Conservation (phyloP, 2,329 filamentous ascomycete species). For the Alternaria brassicae region DNA sequence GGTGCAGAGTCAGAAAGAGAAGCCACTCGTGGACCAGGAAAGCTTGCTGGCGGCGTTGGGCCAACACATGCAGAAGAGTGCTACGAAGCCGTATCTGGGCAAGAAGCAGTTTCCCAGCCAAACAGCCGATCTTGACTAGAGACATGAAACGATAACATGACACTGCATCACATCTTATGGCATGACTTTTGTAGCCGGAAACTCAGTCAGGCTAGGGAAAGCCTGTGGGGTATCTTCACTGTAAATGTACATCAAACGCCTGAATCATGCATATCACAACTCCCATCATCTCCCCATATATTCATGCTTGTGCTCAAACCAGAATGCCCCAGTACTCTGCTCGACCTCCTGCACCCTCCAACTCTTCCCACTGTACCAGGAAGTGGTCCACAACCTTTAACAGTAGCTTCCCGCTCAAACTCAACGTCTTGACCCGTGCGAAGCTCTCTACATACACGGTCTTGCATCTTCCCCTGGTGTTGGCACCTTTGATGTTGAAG, state of each 20-base stretch:
- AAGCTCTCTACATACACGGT: constrained; percentile 92
- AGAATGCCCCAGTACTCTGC: constrained; percentile 56
- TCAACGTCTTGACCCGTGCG: constrained; percentile 82
- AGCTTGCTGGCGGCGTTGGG: constrained; percentile 52
- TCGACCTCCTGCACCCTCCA: constrained; percentile 57
- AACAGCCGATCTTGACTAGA: constrained; percentile 22
- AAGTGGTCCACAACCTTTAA: constrained; percentile 76
- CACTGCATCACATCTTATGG: neutral
- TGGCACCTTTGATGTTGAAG: constrained; percentile 51
- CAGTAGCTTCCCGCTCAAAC: constrained; percentile 82
- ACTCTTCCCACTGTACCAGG: constrained; percentile 78
- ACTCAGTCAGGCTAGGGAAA: neutral
- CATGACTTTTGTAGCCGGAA: constrained; percentile 18
- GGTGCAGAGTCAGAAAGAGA: constrained; percentile 22
- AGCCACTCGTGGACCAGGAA: constrained; percentile 40
- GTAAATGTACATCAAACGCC: constrained; percentile 15
- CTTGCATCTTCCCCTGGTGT: constrained; percentile 64
- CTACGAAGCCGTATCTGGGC: constrained; percentile 18
- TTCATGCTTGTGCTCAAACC: constrained; percentile 27
- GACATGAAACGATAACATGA: neutral
- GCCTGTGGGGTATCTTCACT: constrained; percentile 20
- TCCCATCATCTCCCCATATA: neutral
- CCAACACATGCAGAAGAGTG: constrained; percentile 48
- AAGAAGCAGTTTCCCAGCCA: constrained; percentile 20
- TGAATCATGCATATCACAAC: neutral